Evolutionary conservation across 1,284 basidiomycete genomes (phyloP).

Genomic region (Neolentinus lepideus): DNA sequence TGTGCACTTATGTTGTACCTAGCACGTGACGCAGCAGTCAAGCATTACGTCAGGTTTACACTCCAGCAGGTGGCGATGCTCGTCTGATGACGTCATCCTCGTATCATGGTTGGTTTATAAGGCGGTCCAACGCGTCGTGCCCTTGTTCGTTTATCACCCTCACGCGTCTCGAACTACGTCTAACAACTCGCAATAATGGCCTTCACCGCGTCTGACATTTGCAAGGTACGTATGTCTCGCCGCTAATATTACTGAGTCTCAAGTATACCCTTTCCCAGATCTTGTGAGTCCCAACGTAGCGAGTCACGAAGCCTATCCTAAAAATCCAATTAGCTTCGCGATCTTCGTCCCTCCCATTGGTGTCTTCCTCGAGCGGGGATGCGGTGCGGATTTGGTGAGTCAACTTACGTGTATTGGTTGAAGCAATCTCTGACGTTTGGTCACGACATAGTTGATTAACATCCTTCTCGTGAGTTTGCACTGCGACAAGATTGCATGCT

Average conservation of each 20-base stretch:
- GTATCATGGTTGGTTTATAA: background rate
- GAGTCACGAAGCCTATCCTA: background rate
- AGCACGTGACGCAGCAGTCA: too few relatives aligned
- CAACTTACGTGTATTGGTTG: background rate
- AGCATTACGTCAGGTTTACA: background rate
- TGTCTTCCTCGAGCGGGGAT: constrained; percentile 76
- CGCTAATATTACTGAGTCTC: constrained; percentile 17
- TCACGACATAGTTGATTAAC: constrained; percentile 50
- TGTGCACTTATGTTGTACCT: too few relatives aligned
- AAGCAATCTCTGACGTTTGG: background rate
- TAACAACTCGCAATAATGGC: constrained; percentile 43
- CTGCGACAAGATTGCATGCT: constrained; percentile 4
- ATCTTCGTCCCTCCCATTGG: constrained; percentile 73
- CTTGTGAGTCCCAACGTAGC: constrained; percentile 22
- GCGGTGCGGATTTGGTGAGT: constrained; percentile 58
- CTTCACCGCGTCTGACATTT: constrained; percentile 65
- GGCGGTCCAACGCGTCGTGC: background rate
- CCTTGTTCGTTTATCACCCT: background rate
- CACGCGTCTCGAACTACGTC: background rate
- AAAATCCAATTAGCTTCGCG: constrained; percentile 39
- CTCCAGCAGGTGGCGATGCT: background rate
- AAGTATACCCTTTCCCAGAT: constrained; percentile 22
- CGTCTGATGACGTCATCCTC: background rate
- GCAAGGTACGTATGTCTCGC: constrained; percentile 44
- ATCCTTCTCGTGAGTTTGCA: constrained; percentile 43